A percentile compares a stretch with the other conserved stretches of the same genome.
phyloP scores from a whole-genome alignment of 306 rosid species.

The Prunus davidiana region DNA sequence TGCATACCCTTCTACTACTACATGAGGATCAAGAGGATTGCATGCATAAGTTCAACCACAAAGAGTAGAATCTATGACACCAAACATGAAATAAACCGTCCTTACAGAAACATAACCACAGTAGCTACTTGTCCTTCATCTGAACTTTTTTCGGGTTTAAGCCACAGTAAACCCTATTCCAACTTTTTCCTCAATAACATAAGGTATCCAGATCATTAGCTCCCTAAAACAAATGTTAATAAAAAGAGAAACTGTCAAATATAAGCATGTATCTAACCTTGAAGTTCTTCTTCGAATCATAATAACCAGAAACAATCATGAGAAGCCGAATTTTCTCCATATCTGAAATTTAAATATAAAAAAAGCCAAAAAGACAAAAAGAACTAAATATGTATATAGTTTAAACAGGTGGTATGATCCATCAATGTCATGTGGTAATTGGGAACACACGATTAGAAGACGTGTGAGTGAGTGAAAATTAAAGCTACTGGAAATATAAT shows the following conservation, averaged over 20 bases:
- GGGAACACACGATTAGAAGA: neutral
- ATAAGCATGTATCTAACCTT: conserved; percentile 47
- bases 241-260: neutral
- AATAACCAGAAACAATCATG: conserved; percentile 68
- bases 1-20: neutral
- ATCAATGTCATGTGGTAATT: neutral
- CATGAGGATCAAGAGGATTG: neutral
- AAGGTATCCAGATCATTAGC: neutral
- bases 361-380: neutral
- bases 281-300: conserved; percentile 55
- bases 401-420: neutral
- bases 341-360: conserved; percentile 35
- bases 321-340: conserved; percentile 65
- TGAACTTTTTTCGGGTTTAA: neutral
- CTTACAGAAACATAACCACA: no score
- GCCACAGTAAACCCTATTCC: neutral
- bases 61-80: neutral
- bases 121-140: no score
- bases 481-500: neutral
- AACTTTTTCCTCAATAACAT: neutral
- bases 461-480: neutral
- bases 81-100: neutral
- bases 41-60: neutral
- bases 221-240: neutral
- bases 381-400: neutral